phyloP scores from a whole-genome alignment of 1,139 yeast species.

The Arxiozyma bovina region DNA sequence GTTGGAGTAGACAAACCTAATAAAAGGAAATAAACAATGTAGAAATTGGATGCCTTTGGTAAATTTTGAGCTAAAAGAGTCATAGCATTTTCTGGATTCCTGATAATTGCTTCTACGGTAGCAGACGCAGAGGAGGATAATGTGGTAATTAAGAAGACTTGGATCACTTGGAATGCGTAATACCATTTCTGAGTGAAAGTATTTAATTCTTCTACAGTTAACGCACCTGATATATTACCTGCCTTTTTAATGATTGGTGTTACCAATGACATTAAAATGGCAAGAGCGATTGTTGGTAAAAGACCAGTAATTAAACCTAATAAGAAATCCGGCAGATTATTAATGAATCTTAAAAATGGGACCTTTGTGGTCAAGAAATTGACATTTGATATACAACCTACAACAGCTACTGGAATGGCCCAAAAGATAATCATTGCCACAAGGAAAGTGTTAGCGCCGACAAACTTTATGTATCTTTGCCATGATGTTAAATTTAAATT shows the following conservation, averaged over 20 bases:
- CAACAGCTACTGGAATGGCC: constrained; percentile 82
- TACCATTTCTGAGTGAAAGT: constrained; percentile 76
- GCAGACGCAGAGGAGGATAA: constrained; percentile 74
- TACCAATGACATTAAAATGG: constrained; percentile 61
- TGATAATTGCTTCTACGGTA: constrained; percentile 46
- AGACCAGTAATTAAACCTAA: constrained; percentile 69
- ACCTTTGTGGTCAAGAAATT: constrained; percentile 53
- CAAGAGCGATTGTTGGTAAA: constrained; percentile 59
- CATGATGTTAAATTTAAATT: constrained; percentile 55
- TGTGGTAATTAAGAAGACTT: constrained; percentile 74
- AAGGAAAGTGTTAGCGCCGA: constrained; percentile 47
- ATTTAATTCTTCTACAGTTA: constrained; percentile 66
- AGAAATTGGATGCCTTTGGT: constrained; percentile 69
- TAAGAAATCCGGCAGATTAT: constrained; percentile 48
- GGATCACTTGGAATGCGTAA: constrained; percentile 83
- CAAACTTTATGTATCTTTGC: constrained; percentile 43
- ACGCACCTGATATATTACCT: constrained; percentile 63
- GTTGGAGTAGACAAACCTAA: constrained; percentile 68
- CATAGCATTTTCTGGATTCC: constrained; percentile 49
- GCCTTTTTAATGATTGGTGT: constrained; percentile 70
- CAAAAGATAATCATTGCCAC: constrained; percentile 57
- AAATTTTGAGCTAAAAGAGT: constrained; percentile 47
- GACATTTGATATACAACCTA: constrained; percentile 69
- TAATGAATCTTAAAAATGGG: constrained; percentile 54
- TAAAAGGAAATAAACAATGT: constrained; percentile 53